Percentiles rank a stretch among this genome's conserved stretches.
phyloP scores from a whole-genome alignment of 2,329 filamentous ascomycete species.

The Diplodia seriata region DNA sequence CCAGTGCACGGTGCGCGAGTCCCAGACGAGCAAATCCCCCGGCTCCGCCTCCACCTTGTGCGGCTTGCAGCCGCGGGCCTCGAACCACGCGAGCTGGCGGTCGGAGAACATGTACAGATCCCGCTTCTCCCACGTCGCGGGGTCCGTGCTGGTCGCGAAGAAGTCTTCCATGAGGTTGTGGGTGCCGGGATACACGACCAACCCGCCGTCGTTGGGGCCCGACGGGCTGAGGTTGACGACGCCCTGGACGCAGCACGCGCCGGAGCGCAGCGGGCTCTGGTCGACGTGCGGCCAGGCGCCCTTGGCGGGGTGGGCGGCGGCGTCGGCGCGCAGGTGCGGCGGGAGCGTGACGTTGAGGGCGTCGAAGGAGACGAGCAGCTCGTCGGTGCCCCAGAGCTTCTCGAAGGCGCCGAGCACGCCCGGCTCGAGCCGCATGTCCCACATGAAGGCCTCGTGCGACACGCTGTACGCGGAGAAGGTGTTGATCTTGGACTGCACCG shows the following conservation, averaged over 20 bases:
- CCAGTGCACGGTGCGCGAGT: slow-evolving; percentile 48
- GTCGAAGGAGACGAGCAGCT: slow-evolving; percentile 50
- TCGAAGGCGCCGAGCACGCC: slow-evolving; percentile 48
- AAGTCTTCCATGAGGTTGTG: slow-evolving; percentile 45
- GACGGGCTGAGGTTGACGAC: slow-evolving; percentile 55
- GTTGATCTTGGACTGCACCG: slow-evolving; percentile 43
- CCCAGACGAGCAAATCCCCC: slow-evolving; percentile 58
- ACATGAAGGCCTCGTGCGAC: slow-evolving; percentile 52
- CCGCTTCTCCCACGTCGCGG: slow-evolving; percentile 41
- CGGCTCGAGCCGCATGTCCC: slow-evolving; percentile 50
- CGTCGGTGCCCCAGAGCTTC: slow-evolving; percentile 47
- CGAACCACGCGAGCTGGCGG: slow-evolving; percentile 51
- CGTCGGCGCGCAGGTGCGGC: slow-evolving; percentile 32
- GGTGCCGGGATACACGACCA: slow-evolving; percentile 46
- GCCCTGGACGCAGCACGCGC: slow-evolving; percentile 61
- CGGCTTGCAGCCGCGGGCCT: slow-evolving; percentile 48
- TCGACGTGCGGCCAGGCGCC: slow-evolving; percentile 48
- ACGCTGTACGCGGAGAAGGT: slow-evolving; percentile 44
- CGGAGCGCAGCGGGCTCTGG: slow-evolving; percentile 46
- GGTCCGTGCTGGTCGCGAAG: slow-evolving; percentile 42
- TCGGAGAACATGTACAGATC: slow-evolving; percentile 42
- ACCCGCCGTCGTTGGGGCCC: slow-evolving; percentile 47
- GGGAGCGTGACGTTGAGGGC: slow-evolving; percentile 51
- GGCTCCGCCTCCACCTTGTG: slow-evolving; percentile 47
- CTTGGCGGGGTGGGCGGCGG: slow-evolving; percentile 40